Percentiles rank a stretch among this genome's conserved stretches.
Conservation (phyloP, 805 yeast species). For the Starmera amethionina region DNA sequence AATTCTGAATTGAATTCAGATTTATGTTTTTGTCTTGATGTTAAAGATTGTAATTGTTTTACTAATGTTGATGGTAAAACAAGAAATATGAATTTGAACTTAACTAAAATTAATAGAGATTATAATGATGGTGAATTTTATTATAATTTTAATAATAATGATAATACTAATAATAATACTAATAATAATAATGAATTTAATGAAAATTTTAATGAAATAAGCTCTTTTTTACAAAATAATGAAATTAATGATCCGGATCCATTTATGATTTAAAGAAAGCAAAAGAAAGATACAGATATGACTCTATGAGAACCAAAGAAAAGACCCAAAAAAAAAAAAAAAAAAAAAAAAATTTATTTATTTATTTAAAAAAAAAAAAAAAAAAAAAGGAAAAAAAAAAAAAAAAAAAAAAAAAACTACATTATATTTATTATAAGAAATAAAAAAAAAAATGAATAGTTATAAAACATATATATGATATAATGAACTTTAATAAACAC, state of each 20-base stretch:
- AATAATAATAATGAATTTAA: not conserved
- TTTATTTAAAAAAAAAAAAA: not conserved
- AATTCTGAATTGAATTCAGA: too few relatives aligned
- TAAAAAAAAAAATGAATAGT: not conserved
- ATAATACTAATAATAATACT: not conserved
- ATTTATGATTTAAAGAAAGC: not conserved
- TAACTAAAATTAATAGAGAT: not conserved
- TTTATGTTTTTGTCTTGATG: not conserved
- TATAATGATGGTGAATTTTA: not conserved
- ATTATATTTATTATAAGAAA: not conserved
- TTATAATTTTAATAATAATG: not conserved
- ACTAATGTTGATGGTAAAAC: not conserved
- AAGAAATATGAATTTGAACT: not conserved
- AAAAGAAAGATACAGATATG: too few relatives aligned
- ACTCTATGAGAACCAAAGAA: too few relatives aligned
- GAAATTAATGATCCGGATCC: slow-evolving; percentile 3
- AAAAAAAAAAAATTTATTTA: not conserved
- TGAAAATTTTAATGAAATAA: slow-evolving; percentile 1
- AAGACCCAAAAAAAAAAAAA: not conserved
- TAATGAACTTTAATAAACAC: not conserved
- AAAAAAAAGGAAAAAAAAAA: not conserved
- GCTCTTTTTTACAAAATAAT: slow-evolving; percentile 3
- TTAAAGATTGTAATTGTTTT: not conserved
- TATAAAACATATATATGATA: not conserved
- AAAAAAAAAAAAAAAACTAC: not conserved